These are phyloP conservation scores for Babesia caballi DNA, from an alignment of 169 alveolate species.

Conservation along the genomic window DNA sequence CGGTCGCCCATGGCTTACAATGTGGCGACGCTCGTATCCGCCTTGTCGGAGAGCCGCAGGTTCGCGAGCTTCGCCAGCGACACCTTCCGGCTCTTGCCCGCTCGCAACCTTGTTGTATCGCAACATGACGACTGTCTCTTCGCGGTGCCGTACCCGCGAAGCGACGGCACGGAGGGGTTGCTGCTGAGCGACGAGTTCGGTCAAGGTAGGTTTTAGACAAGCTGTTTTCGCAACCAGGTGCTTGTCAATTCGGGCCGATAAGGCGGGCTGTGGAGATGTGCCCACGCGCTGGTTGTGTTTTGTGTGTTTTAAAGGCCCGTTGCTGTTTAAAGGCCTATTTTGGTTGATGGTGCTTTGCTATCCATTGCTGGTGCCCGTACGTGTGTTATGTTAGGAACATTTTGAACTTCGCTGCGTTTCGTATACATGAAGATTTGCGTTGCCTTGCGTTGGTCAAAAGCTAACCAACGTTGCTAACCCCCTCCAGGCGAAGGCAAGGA, in stretches of 20 bases:
- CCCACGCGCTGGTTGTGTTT: too few relatives aligned
- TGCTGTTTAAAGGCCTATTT: too few relatives aligned
- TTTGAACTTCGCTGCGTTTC: too few relatives aligned
- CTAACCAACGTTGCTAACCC: too few relatives aligned
- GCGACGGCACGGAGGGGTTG: background rate
- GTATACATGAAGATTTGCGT: background rate
- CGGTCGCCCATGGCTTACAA: slow-evolving; percentile 18
- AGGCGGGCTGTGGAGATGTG: too few relatives aligned
- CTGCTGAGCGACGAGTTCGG: slow-evolving; percentile 28
- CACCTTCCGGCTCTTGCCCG: slow-evolving; percentile 34
- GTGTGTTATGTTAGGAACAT: too few relatives aligned
- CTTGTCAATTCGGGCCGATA: too few relatives aligned
- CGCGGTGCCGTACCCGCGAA: slow-evolving; percentile 35
- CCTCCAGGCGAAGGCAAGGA: slow-evolving; percentile 50
- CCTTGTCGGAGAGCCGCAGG: slow-evolving; percentile 38
- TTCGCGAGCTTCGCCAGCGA: slow-evolving; percentile 54
- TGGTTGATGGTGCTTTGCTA: too few relatives aligned
- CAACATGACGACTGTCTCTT: slow-evolving; percentile 56
- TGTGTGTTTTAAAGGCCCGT: too few relatives aligned
- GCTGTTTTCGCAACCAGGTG: too few relatives aligned
- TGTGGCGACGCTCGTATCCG: slow-evolving; percentile 21
- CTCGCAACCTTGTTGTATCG: slow-evolving; percentile 13
- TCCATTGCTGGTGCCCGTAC: too few relatives aligned
- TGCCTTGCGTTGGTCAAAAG: too few relatives aligned
- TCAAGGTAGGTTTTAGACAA: slow-evolving; percentile 24